A percentile compares a stretch with the other conserved stretches of the same genome.
Evolutionary conservation across 345 rosid genomes (phyloP).

Genomic region (thale cress (Arabidopsis thaliana)): DNA sequence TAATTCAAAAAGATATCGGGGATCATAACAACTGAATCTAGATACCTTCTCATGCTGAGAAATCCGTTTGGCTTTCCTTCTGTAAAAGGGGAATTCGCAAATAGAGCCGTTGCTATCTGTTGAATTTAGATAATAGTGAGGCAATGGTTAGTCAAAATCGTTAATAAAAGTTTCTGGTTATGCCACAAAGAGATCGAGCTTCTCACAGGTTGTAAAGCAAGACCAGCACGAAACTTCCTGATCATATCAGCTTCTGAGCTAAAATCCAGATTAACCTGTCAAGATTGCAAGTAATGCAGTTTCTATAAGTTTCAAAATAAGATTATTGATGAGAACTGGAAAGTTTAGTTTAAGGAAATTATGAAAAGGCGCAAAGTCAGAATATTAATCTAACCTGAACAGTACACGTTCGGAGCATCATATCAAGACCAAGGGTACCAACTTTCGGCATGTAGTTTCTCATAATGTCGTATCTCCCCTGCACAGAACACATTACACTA

Average conservation of each 20-base stretch:
- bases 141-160: conserved; percentile 20
- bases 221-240: conserved; percentile 92
- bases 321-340: neutral
- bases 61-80: conserved; percentile 98
- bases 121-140: conserved; percentile 45
- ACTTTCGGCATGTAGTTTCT: conserved; percentile 99
- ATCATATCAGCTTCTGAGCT: conserved; percentile 98
- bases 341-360: conserved; percentile 7
- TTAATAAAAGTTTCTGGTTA: conserved; percentile 2
- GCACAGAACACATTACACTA: conserved; percentile 43
- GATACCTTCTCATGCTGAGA: conserved; percentile 97
- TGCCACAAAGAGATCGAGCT: conserved; percentile 33
- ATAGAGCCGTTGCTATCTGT: conserved; percentile 98
- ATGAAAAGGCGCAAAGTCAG: neutral
- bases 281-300: conserved; percentile 17
- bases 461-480: conserved; percentile 99
- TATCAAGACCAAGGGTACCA: conserved; percentile 92
- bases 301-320: conserved; percentile 10
- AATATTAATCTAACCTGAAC: conserved; percentile 77
- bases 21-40: conserved; percentile 19
- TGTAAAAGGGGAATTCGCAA: conserved; percentile 98
- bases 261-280: conserved; percentile 96
- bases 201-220: conserved; percentile 97
- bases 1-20: neutral
- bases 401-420: conserved; percentile 98